A percentile compares a stretch with the other conserved stretches of the same genome.
These are phyloP conservation scores for Nidularia pulvinata DNA, from an alignment of 768 basidiomycete species.

Conservation along the genomic window DNA sequence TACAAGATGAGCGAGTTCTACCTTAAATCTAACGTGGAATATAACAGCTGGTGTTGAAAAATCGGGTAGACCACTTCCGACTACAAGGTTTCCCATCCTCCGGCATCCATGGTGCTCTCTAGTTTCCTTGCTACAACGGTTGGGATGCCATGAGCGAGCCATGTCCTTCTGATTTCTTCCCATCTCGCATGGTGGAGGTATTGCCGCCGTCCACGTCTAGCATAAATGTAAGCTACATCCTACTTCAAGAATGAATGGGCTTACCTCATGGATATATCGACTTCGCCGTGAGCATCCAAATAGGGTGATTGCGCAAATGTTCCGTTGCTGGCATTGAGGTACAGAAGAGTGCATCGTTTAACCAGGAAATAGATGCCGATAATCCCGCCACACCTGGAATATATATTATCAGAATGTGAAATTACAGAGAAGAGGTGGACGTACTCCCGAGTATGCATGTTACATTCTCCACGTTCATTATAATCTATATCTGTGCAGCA, in stretches of 20 bases:
- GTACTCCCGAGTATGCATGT: slow-evolving; percentile 92
- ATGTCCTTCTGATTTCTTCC: slow-evolving; percentile 90
- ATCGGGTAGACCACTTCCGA: background rate
- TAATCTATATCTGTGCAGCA: slow-evolving; percentile 81
- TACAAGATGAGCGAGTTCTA: no score
- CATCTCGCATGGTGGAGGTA: slow-evolving; percentile 82
- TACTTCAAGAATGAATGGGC: slow-evolving; percentile 9
- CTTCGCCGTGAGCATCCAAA: slow-evolving; percentile 92
- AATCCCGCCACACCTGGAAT: slow-evolving; percentile 81
- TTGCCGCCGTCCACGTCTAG: slow-evolving; percentile 86
- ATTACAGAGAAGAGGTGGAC: slow-evolving; percentile 27
- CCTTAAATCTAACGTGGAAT: no score
- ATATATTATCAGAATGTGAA: slow-evolving; percentile 3
- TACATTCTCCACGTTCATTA: slow-evolving; percentile 84
- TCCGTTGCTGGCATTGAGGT: slow-evolving; percentile 88
- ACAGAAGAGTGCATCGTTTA: slow-evolving; percentile 89
- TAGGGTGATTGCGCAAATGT: slow-evolving; percentile 89
- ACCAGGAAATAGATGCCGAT: slow-evolving; percentile 91
- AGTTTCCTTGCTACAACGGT: slow-evolving; percentile 88
- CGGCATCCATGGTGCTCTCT: slow-evolving; percentile 83
- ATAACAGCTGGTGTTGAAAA: background rate
- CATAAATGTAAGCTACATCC: background rate
- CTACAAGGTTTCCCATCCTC: slow-evolving; percentile 92
- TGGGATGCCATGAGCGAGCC: slow-evolving; percentile 90
- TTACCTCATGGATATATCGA: slow-evolving; percentile 90